Evolutionary conservation across 441 rosid genomes (phyloP).

Genomic region (Gossypium laxum): DNA sequence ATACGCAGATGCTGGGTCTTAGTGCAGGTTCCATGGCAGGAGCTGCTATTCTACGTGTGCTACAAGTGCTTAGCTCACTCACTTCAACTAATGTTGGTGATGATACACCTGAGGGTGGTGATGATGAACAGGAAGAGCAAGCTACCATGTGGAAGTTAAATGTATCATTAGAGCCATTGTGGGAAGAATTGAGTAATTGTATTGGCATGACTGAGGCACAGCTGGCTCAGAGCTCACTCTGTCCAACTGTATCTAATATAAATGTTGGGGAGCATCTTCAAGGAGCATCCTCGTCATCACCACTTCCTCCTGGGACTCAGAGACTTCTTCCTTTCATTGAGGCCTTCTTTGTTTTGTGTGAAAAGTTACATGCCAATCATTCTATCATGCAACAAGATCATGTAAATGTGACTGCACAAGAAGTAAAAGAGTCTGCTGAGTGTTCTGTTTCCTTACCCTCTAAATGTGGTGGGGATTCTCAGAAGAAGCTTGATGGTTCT

Average conservation of each 20-base stretch:
- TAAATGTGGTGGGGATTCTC: conserved; percentile 42
- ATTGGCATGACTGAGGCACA: conserved; percentile 73
- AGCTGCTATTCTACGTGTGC: conserved; percentile 75
- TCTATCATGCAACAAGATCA: conserved; percentile 55
- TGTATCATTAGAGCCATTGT: conserved; percentile 71
- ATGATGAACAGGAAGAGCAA: conserved; percentile 61
- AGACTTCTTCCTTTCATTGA: conserved; percentile 86
- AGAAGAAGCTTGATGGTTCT: conserved; percentile 61
- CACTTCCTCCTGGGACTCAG: conserved; percentile 89
- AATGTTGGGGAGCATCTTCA: conserved; percentile 53
- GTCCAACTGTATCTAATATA: conserved; percentile 30
- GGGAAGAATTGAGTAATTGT: conserved; percentile 90
- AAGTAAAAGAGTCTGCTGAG: conserved; percentile 70
- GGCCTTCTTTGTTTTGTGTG: conserved; percentile 92
- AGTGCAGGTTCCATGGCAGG: conserved; percentile 93
- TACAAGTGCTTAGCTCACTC: conserved; percentile 75
- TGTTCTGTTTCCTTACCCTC: conserved; percentile 31
- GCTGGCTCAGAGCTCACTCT: conserved; percentile 52
- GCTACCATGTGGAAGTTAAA: conserved; percentile 59
- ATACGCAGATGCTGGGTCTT: conserved; percentile 67
- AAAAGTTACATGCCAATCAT: conserved; percentile 62
- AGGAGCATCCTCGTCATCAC: conserved; percentile 45
- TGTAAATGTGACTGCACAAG: conserved; percentile 55
- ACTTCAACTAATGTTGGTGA: conserved; percentile 33
- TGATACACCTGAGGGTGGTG: conserved; percentile 27